Percentiles rank a stretch among this genome's conserved stretches.
Evolutionary conservation across 2,329 filamentous ascomycete genomes (phyloP).

Genomic region (Colletotrichum karsti): DNA sequence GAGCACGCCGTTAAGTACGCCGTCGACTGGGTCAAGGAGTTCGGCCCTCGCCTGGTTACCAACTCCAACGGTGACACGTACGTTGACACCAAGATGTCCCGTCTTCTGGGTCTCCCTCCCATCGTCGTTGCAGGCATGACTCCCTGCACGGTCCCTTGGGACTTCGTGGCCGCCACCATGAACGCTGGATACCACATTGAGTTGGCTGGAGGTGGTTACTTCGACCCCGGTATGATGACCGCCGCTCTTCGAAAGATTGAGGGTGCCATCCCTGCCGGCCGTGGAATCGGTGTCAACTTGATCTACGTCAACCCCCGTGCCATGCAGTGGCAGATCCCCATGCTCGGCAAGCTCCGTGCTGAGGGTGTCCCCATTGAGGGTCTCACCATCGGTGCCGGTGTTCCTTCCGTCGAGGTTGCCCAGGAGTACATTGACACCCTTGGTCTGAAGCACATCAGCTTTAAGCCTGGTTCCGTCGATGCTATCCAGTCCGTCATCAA

Average conservation of each 20-base stretch:
- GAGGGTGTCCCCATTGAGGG: constrained; percentile 93
- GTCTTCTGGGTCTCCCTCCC: constrained; percentile 83
- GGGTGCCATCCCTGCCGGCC: constrained; percentile 81
- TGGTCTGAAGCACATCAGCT: constrained; percentile 90
- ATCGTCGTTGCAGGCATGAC: constrained; percentile 96
- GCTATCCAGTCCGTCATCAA: constrained; percentile 91
- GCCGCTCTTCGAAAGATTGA: constrained; percentile 87
- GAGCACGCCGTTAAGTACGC: constrained; percentile 95
- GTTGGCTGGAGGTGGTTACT: constrained; percentile 89
- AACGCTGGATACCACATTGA: constrained; percentile 96
- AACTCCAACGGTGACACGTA: constrained; percentile 90
- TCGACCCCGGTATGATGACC: constrained; percentile 83
- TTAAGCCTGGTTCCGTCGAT: constrained; percentile 91
- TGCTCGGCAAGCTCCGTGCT: constrained; percentile 80
- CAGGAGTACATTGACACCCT: constrained; percentile 94
- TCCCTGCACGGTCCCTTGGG: constrained; percentile 86
- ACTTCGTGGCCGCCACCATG: constrained; percentile 93
- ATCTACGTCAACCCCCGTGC: constrained; percentile 91
- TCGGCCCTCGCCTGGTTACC: constrained; percentile 90
- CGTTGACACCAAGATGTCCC: constrained; percentile 96
- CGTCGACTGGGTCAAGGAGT: constrained; percentile 97
- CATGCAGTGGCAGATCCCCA: constrained; percentile 92
- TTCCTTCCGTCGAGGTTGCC: constrained; percentile 91
- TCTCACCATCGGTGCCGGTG: constrained; percentile 90
- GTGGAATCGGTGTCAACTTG: constrained; percentile 88